These are phyloP conservation scores for Fusarium nanum DNA, from an alignment of 2,329 filamentous ascomycete species.

Conservation along the genomic window DNA sequence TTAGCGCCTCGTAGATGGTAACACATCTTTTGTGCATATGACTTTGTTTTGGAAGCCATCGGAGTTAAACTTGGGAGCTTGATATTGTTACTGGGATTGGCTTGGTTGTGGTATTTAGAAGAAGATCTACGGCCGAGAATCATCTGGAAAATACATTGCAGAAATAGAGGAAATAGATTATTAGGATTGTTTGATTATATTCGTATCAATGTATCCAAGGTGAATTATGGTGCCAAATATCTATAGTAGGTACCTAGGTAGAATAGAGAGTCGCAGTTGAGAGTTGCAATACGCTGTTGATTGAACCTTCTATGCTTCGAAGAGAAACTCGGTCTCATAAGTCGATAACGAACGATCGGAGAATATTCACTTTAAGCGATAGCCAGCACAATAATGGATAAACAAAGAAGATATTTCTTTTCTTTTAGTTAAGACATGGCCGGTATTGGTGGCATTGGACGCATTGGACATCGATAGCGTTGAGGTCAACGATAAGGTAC, in stretches of 20 bases:
- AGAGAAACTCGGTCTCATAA: not conserved
- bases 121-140: not conserved
- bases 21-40: slow-evolving; percentile 7
- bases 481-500: slow-evolving; percentile 19
- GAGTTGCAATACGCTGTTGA: not conserved
- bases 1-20: slow-evolving; percentile 43
- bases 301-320: not conserved
- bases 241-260: not conserved
- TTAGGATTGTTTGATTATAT: not conserved
- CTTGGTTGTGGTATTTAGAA: slow-evolving; percentile 1
- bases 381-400: not conserved
- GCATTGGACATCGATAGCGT: not conserved
- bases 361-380: not conserved
- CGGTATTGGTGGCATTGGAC: not conserved
- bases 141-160: not conserved
- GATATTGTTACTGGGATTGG: slow-evolving; percentile 12
- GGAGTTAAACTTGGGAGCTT: slow-evolving; percentile 31
- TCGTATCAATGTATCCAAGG: not conserved
- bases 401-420: not conserved
- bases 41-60: slow-evolving; percentile 12
- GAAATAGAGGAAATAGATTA: slow-evolving; percentile 11
- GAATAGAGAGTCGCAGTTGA: not conserved
- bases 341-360: not conserved
- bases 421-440: not conserved
- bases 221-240: not conserved